Evolutionary conservation across 2,329 filamentous ascomycete genomes (phyloP), one percentile per base, ranked within the genome.

Genomic region (Epichloe brachyelytri): DNA sequence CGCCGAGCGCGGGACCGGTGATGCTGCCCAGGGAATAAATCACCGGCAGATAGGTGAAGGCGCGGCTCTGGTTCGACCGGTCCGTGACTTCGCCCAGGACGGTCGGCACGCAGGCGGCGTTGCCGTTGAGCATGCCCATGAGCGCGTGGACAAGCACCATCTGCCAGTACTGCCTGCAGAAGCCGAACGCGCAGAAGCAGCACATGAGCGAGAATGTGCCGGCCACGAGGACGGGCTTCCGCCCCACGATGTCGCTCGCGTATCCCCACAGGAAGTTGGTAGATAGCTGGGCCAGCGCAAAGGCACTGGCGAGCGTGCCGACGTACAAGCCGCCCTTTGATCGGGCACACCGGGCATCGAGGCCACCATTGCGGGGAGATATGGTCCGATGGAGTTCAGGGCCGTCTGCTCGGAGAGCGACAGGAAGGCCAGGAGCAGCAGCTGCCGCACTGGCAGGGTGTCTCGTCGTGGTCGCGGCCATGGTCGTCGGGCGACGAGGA

Each of bases 1-100:
- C 93, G 14, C 93, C 93, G n/a, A 97, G 69, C 1, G 94, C 82
- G 0, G 93, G 93, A 0, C 93, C 93, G 0, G 90, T 93, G 54
- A 98, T 95, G 43, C 87, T 88, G 17, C 93, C 93, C 36, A 98
- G 74, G 4, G 91, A 91, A 67, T 98, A 98, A n/a, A 97, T 84
- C 39, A 97, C 85, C 0, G 93, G 93, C 41, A 98, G 73, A 71
- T 95, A 98, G 2, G 87, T 93, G 61, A 98, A 98, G 0, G 89
- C 93, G 49, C 79, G 79, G 62, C 88, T 93, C 73, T 98, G 93
- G 65, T 98, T 98, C 56, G 85, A 93, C 50, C 88, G 82, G 63
- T 97, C 90, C 2, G 93, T 98, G 49, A 98, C 85, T 66, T 98
- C 93, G 40, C 93, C 93, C 46, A 98, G 68, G 46, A 91, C 95